Conservation (phyloP, 345 rosid species). For the Gossypium anomalum region DNA sequence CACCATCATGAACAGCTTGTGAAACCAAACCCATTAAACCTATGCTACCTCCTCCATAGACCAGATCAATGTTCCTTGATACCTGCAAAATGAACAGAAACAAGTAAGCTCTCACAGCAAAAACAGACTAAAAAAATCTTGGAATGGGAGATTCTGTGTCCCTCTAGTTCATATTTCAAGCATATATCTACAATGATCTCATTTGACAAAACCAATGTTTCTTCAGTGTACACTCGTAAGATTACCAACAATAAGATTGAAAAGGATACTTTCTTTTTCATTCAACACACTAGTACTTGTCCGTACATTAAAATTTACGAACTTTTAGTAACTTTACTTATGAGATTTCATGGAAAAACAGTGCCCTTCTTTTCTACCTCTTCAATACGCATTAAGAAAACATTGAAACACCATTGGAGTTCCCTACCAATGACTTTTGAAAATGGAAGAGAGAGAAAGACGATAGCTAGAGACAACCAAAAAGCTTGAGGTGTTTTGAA, state of each 20-base stretch:
- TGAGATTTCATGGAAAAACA: background rate
- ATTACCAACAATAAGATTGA: background rate
- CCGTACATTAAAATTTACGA: constrained; percentile 4
- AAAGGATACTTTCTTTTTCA: constrained; percentile 7
- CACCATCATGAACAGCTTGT: constrained; percentile 99
- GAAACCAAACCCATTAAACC: constrained; percentile 99
- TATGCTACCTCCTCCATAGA: constrained; percentile 99
- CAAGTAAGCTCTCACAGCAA: constrained; percentile 12
- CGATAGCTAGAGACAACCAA: constrained; percentile 8
- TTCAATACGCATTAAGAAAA: constrained; percentile 2
- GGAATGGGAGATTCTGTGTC: background rate
- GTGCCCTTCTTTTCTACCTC: constrained; percentile 7
- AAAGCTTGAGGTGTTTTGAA: constrained; percentile 4
- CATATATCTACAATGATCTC: constrained; percentile 7
- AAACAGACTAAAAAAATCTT: background rate
- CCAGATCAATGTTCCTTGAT: constrained; percentile 92
- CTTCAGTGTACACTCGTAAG: constrained; percentile 12
- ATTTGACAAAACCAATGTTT: constrained; percentile 15
- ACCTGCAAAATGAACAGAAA: constrained; percentile 48
- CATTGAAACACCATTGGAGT: background rate
- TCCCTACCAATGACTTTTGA: background rate
- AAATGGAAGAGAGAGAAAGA: constrained; percentile 1
- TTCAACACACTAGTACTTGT: constrained; percentile 7
- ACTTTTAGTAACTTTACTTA: background rate
- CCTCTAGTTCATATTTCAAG: constrained; percentile 9